Conservation (phyloP, 495 filamentous ascomycete genomes). For the Aspergillus hancockii region DNA sequence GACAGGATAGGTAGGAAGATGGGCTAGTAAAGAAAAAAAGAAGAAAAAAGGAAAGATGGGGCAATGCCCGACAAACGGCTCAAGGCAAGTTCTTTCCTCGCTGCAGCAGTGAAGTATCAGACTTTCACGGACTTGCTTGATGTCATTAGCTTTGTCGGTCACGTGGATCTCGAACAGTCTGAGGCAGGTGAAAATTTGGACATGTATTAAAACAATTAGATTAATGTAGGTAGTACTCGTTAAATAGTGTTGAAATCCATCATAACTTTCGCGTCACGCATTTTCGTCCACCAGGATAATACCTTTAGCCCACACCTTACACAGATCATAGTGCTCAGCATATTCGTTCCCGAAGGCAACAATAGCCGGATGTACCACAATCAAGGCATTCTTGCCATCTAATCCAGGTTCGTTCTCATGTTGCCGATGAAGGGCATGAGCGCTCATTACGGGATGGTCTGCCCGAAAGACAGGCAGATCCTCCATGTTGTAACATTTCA, state of each 20-base stretch:
- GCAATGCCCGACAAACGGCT: too few relatives aligned
- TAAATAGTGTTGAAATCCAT: neutral
- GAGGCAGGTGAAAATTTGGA: neutral
- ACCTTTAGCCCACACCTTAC: constrained; percentile 16
- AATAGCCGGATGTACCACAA: constrained; percentile 14
- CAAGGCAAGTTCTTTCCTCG: too few relatives aligned
- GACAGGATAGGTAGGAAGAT: too few relatives aligned
- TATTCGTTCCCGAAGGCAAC: constrained; percentile 16
- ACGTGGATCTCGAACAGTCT: neutral
- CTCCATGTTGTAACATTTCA: neutral
- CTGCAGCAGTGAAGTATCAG: neutral
- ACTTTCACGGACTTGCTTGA: neutral
- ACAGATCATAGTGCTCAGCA: constrained; percentile 14
- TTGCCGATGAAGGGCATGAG: constrained; percentile 17
- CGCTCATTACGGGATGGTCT: neutral
- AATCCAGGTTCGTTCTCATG: constrained; percentile 13
- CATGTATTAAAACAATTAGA: neutral
- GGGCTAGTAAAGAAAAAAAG: too few relatives aligned
- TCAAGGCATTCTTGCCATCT: constrained; percentile 9
- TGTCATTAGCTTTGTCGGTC: neutral
- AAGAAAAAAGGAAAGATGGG: too few relatives aligned
- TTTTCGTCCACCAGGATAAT: constrained; percentile 14
- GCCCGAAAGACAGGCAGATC: constrained; percentile 4
- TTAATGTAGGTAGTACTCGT: neutral
- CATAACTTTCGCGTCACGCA: neutral